Base-by-base conservation (phyloP, 139 green algal genomes). In the Astrephomene gubernaculifera region DNA sequence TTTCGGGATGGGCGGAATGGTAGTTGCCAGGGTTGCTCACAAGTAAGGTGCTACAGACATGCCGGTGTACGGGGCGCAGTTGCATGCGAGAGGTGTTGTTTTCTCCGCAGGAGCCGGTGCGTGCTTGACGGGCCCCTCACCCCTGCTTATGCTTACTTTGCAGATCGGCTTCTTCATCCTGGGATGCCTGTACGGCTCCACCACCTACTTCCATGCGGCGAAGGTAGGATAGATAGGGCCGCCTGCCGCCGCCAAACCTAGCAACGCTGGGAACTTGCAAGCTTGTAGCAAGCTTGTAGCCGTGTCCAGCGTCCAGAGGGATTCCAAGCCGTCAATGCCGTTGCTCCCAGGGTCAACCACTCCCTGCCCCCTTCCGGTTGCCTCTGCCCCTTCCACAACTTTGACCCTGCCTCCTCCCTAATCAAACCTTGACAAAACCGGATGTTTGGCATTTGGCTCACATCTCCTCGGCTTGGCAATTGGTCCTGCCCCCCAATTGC, bases 151-250 rank as follows among this genome's bases (percentile, higher is more conserved):
- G n/a, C n/a, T n/a, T n/a, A n/a, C n/a, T n/a, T n/a, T 81, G 31
- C 81, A 90, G 76, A 71, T 85, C 39, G 73, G 92, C 53, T 92
- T 93, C 83, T 94, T 90, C 81, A 71, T 88, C 21, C 36, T 94
- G 9, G 91, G 82, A 6, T 31, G 91, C 24, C 52, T 31, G 21
- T 94, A 92, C 74, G 89, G 89, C 69, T 78, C 61, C 36, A 89
- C 89, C 88, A 93, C 91, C 27, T 93, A 87, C 81, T 93, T 90
- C 81, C 86, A 82, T 29, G 88, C 90, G 33, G 45, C 39, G 12
- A 63, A 64, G 27, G 70, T 72, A 49, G 9, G 57, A 9, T 70
- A 41, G 17, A 70, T 39, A 8, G 27, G 29, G 61, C 29, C n/a
- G 29, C 29, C 4, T 8, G 33, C 3, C 12, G 27, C 31, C 9